Base-by-base conservation (phyloP, 2,329 filamentous ascomycete species). In the Epicoccum nigrum region DNA sequence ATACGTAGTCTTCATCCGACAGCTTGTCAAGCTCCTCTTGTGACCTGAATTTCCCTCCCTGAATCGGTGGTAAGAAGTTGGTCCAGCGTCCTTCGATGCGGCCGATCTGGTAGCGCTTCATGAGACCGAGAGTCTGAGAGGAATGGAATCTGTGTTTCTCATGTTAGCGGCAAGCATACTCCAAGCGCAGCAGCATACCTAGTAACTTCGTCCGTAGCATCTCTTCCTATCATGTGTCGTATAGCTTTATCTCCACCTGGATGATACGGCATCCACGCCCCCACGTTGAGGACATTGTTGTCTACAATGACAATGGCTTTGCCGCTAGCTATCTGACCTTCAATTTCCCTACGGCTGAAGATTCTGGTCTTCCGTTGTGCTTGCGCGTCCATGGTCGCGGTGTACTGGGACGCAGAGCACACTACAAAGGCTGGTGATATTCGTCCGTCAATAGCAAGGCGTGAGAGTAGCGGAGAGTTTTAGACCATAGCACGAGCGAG, bases 121-220 rank as follows among this genome's bases (percentile, higher is more conserved):
- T 97, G 63, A 84, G 84, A 51, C 85, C 74, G 63, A 84, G 85
- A 13, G 94, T 87, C 67, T 92, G 88, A 33, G 77, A 63, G 1
- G 93, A 97, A 73, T 99, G 94, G 25, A 97, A 79, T 32, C 91
- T 95, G 63, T 11, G 21, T 3, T 15, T 15, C 17, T n/a, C 35
- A 28, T 30, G 40, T 64, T 47, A 63, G 55, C 32, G 37, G 3
- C 6, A 25, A 25, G 6, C 9, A 7, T 6, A 6, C 6, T 25
- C 23, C 23, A 6, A 25, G 9, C 6, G 17, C 15, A 32, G 12
- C 8, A 47, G 79, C 87, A 42, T 82, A 97, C 90, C 87, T 90
- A 72, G 88, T 90, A 55, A 97, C 87, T 75, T 97, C 94, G 73
- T 97, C 92, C 9, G 93, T 97, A 42, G 91, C 93, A 83, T 96